These are phyloP conservation scores for Suillus plorans DNA, from an alignment of 768 basidiomycete species.

Conservation along the genomic window DNA sequence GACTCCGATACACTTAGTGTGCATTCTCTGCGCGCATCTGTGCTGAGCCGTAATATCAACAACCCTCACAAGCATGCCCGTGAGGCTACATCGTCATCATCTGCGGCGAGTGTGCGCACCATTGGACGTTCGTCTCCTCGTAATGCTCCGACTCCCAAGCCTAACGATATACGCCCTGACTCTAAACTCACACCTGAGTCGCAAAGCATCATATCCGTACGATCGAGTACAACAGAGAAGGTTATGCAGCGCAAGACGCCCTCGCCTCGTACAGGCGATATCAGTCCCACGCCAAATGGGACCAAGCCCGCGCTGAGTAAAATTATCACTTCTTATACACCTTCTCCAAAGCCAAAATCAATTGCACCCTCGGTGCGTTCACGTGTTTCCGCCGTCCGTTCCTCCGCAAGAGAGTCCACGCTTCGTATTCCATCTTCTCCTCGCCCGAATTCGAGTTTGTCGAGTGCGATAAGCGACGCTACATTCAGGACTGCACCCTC, in stretches of 20 bases:
- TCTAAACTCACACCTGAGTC: conserved; percentile 67
- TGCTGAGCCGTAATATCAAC: conserved; percentile 34
- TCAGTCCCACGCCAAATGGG: background rate
- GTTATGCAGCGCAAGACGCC: conserved; percentile 2
- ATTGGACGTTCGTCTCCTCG: conserved; percentile 27
- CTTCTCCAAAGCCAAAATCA: conserved; percentile 13
- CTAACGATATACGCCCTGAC: conserved; percentile 54
- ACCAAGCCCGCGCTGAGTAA: conserved; percentile 15
- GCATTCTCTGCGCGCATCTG: conserved; percentile 47
- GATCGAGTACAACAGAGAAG: conserved; percentile 26
- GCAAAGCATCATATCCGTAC: conserved; percentile 24
- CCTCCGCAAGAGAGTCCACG: conserved; percentile 25
- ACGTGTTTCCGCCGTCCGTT: conserved; percentile 27
- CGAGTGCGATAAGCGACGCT: conserved; percentile 30
- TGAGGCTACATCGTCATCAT: conserved; percentile 22
- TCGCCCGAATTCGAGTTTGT: conserved; percentile 29
- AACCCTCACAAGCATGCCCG: conserved; percentile 23
- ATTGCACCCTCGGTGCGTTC: conserved; percentile 15
- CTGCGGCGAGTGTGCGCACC: conserved; percentile 27
- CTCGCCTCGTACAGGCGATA: conserved; percentile 4
- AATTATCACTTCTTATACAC: conserved; percentile 10
- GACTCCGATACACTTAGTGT: conserved; percentile 43
- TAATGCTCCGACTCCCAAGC: conserved; percentile 23
- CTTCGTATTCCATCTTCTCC: conserved; percentile 31
- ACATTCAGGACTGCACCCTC: conserved; percentile 33